Conservation (phyloP, 1,139 yeast genomes). For the Protomyces inouyei region DNA sequence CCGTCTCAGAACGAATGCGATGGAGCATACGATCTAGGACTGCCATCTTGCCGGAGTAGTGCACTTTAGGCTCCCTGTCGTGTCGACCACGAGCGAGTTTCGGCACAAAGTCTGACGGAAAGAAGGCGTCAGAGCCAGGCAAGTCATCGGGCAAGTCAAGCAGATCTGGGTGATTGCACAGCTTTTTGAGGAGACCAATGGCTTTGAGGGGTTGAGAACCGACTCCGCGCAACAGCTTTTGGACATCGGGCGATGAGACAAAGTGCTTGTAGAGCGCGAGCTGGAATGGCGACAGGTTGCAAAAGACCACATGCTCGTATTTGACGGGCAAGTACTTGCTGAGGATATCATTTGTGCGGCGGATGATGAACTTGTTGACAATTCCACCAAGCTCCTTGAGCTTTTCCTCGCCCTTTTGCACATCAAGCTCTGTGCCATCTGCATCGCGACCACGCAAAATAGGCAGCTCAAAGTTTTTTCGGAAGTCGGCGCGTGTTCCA, state of each 20-base stretch:
- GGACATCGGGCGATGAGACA: constrained; percentile 75
- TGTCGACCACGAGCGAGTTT: constrained; percentile 48
- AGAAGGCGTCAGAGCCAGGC: constrained; percentile 56
- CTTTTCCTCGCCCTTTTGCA: constrained; percentile 65
- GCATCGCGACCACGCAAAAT: constrained; percentile 88
- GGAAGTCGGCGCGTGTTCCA: constrained; percentile 77
- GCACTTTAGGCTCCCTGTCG: constrained; percentile 58
- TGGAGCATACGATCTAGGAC: constrained; percentile 60
- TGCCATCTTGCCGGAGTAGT: constrained; percentile 55
- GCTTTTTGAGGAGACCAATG: constrained; percentile 77
- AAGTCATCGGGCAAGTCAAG: constrained; percentile 70
- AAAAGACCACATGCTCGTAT: constrained; percentile 92
- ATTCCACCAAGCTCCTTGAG: constrained; percentile 63
- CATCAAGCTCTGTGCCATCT: constrained; percentile 76
- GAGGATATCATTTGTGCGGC: constrained; percentile 91
- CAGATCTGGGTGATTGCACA: constrained; percentile 90
- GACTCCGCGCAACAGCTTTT: constrained; percentile 54
- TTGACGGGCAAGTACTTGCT: constrained; percentile 92
- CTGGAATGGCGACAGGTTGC: constrained; percentile 78
- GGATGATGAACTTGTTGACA: constrained; percentile 84
- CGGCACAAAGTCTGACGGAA: constrained; percentile 66
- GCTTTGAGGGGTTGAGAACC: constrained; percentile 87
- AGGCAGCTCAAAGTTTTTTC: constrained; percentile 74
- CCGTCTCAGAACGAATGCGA: constrained; percentile 70
- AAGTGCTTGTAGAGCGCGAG: constrained; percentile 64